Percentiles rank a stretch among this genome's conserved stretches.
phyloP scores from a whole-genome alignment of 164 flowering plant genomes.

The Buxus sempervirens region DNA sequence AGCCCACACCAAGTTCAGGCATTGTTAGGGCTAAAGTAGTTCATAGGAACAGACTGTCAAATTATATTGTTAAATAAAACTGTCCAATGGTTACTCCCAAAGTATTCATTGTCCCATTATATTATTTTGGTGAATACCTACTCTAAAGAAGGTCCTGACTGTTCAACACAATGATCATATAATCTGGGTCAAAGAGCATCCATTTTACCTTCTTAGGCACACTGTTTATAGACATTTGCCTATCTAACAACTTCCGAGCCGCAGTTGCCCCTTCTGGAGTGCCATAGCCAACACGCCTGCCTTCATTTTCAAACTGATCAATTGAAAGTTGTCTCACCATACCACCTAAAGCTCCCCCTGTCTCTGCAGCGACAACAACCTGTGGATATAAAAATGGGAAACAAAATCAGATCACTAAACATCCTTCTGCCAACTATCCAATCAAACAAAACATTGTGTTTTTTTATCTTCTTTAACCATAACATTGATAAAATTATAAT shows the following conservation, averaged over 20 bases:
- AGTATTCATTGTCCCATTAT: too few species aligned
- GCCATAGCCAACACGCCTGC: conserved; percentile 96
- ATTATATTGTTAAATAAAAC: too few species aligned
- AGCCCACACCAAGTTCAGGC: too few species aligned
- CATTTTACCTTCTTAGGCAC: conserved; percentile 89
- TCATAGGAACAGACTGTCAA: too few species aligned
- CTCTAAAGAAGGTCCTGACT: too few species aligned
- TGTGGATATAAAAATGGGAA: conserved; percentile 20
- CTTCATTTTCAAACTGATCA: conserved; percentile 75
- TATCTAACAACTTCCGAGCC: conserved; percentile 88
- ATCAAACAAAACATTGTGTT: not conserved
- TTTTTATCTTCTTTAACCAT: too few species aligned
- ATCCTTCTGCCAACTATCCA: not conserved
- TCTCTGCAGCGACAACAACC: conserved; percentile 96
- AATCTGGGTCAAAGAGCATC: not conserved
- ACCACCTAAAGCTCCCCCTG: conserved; percentile 58
- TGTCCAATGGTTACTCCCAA: too few species aligned
- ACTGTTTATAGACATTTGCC: conserved; percentile 96
- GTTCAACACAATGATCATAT: not conserved
- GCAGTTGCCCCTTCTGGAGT: conserved; percentile 97
- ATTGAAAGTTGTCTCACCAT: conserved; percentile 45
- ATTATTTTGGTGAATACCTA: too few species aligned
- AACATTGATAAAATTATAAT: conserved; percentile 6
- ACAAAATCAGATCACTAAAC: not conserved
- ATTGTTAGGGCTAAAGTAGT: too few species aligned